These are phyloP conservation scores for Rubia tinctorum DNA, from an alignment of 305 asterid species.

Conservation along the genomic window DNA sequence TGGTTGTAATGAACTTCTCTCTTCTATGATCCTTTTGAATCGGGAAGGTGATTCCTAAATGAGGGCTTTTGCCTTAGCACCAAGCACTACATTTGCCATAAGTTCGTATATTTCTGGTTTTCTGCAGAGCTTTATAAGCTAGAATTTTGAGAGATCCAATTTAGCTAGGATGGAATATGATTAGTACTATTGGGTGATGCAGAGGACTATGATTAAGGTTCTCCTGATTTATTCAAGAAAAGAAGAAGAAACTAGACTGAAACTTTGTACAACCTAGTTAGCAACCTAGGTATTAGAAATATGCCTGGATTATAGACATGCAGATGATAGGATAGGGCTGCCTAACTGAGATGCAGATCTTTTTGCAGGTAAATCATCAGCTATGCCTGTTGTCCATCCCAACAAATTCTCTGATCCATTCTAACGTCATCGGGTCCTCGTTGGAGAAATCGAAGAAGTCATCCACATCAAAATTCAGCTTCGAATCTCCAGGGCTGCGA, in stretches of 20 bases:
- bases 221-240: neutral
- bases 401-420: constrained; percentile 48
- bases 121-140: neutral
- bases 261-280: neutral
- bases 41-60: no score
- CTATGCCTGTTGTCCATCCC: constrained; percentile 11
- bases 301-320: constrained; percentile 7
- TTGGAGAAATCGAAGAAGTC: constrained; percentile 62
- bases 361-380: constrained; percentile 11
- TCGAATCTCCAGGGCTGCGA: constrained; percentile 21
- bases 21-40: no score
- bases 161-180: neutral
- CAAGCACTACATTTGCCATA: neutral
- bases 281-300: neutral
- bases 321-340: constrained; percentile 6
- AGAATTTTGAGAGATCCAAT: neutral
- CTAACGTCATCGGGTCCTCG: constrained; percentile 45
- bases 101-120: neutral
- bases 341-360: neutral
- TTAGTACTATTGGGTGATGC: neutral
- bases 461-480: constrained; percentile 26
- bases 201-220: neutral
- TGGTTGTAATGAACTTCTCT: no score
- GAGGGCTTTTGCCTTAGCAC: no score
- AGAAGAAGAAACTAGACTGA: neutral